phyloP scores from a whole-genome alignment of 371 early-diverging fungal species.

The Choanephora cucurbitarum region DNA sequence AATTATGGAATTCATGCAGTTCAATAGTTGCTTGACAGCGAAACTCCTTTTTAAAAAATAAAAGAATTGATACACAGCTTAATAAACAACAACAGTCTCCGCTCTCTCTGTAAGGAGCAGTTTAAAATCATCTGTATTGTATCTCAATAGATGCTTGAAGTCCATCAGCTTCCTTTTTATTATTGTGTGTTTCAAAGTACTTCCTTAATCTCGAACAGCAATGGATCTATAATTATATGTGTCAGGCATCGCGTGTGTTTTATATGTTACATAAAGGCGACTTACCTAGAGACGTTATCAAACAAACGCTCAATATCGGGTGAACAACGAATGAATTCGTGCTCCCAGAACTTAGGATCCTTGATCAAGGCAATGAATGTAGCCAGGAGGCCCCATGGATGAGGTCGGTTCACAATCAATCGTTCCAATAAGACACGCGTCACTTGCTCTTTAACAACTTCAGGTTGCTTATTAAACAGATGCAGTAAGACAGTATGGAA shows the following conservation, averaged over 20 bases:
- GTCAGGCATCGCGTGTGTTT: slow-evolving; percentile 17
- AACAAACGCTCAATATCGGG: slow-evolving; percentile 76
- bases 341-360: slow-evolving; percentile 89
- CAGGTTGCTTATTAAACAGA: slow-evolving; percentile 77
- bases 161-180: no score
- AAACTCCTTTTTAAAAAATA: no score
- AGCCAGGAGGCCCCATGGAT: slow-evolving; percentile 96
- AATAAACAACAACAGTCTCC: no score
- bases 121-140: no score
- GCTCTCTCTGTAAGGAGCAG: no score
- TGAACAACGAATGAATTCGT: slow-evolving; percentile 71
- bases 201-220: no score
- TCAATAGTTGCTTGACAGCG: no score
- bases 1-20: no score
- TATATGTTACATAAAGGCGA: background rate
- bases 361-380: slow-evolving; percentile 95
- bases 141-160: no score
- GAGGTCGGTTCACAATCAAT: slow-evolving; percentile 94
- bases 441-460: slow-evolving; percentile 89
- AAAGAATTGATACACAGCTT: no score
- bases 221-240: background rate
- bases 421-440: slow-evolving; percentile 94
- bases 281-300: slow-evolving; percentile 68
- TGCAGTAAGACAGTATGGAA: slow-evolving; percentile 78
- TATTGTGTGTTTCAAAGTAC: no score